Conservation (phyloP, 208 protist genomes). For the Zelonia costaricensis region DNA sequence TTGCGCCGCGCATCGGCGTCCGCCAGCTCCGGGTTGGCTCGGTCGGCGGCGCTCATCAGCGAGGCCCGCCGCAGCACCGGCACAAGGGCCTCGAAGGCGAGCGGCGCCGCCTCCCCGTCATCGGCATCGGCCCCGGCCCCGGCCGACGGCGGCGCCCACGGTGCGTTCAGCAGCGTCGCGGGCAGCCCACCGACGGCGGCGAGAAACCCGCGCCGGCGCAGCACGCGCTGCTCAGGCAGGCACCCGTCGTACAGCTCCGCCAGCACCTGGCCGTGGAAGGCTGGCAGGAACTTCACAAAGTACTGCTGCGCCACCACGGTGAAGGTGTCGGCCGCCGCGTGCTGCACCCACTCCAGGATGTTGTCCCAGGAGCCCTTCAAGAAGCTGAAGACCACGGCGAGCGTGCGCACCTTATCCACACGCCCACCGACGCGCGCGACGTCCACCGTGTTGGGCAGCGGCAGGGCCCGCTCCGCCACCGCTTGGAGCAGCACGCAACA, state of each 20-base stretch:
- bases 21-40: constrained; percentile 53
- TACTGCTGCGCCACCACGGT: constrained; percentile 58
- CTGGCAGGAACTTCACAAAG: constrained; percentile 55
- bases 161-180: constrained; percentile 38
- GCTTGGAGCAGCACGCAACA: constrained; percentile 88
- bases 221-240: constrained; percentile 31
- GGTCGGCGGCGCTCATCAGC: constrained; percentile 26
- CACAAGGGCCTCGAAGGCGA: constrained; percentile 14
- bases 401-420: constrained; percentile 53
- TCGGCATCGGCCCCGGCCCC: constrained; percentile 7
- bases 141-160: constrained; percentile 10
- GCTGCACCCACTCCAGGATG: constrained; percentile 87
- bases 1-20: constrained; percentile 94
- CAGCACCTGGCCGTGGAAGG: constrained; percentile 81
- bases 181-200: constrained; percentile 85
- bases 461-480: constrained; percentile 57
- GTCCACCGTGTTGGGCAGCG: constrained; percentile 64
- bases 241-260: constrained; percentile 53
- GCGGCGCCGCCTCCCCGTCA: background rate
- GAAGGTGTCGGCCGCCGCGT: constrained; percentile 65
- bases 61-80: constrained; percentile 19
- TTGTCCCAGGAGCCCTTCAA: constrained; percentile 90
- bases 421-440: constrained; percentile 56
- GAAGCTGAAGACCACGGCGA: constrained; percentile 75
- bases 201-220: constrained; percentile 84